Percentiles rank a stretch among this genome's conserved stretches.
Evolutionary conservation across 305 asterid species (phyloP).

Genomic region (Fraxinus floribunda): DNA sequence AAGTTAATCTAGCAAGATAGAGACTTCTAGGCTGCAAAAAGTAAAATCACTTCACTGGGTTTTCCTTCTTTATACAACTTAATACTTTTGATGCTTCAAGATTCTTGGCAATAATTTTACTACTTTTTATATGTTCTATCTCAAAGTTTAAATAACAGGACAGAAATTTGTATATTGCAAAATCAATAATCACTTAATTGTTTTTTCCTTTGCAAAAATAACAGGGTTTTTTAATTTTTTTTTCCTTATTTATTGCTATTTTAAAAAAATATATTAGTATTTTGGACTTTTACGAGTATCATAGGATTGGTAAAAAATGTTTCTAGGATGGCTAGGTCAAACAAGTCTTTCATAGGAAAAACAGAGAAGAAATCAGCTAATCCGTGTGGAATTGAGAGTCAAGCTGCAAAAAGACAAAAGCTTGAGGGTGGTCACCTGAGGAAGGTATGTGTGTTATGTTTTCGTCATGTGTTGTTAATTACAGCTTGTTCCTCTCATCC

Average conservation of each 20-base stretch:
- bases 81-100: background rate
- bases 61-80: background rate
- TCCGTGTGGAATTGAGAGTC: constrained; percentile 57
- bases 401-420: constrained; percentile 94
- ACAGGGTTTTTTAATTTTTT: background rate
- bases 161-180: background rate
- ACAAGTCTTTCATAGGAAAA: constrained; percentile 38
- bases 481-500: background rate
- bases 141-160: background rate
- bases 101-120: background rate
- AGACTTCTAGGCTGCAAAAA: background rate
- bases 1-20: background rate
- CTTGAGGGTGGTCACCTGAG: constrained; percentile 83
- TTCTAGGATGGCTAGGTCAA: constrained; percentile 51
- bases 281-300: constrained; percentile 15
- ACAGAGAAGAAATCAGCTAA: constrained; percentile 44
- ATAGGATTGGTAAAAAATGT: constrained; percentile 15
- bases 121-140: background rate
- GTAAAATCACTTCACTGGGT: background rate
- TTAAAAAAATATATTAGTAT: background rate
- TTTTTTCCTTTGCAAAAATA: background rate
- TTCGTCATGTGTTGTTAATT: background rate
- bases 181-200: background rate
- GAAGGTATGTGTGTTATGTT: constrained; percentile 47
- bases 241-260: background rate